Conservation (phyloP, 805 yeast genomes). For the Yueomyces sp. region DNA sequence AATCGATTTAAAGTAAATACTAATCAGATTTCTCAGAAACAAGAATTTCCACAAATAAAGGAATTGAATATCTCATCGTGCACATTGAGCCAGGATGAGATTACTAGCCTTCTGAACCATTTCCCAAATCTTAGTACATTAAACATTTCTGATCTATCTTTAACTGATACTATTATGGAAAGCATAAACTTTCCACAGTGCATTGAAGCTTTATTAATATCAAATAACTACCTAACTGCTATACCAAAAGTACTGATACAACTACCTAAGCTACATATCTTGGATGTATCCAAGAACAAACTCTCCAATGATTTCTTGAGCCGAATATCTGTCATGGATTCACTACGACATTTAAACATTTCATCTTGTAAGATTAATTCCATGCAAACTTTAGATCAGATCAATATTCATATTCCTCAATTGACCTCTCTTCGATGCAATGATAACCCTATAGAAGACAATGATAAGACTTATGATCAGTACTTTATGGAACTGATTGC, state of each 20-base stretch:
- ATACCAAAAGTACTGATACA: constrained; percentile 3
- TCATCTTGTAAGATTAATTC: constrained; percentile 33
- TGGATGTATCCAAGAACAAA: neutral
- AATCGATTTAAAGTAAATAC: constrained; percentile 26
- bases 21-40: neutral
- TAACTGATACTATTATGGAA: constrained; percentile 2
- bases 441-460: constrained; percentile 34
- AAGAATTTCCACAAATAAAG: constrained; percentile 1
- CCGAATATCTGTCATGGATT: too few species aligned
- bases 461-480: constrained; percentile 12
- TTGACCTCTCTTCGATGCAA: constrained; percentile 35
- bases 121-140: constrained; percentile 26
- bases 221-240: constrained; percentile 5
- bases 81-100: constrained; percentile 1
- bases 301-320: neutral
- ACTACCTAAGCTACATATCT: neutral
- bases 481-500: constrained; percentile 31
- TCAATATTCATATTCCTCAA: constrained; percentile 28
- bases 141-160: constrained; percentile 6
- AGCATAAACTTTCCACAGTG: constrained; percentile 3
- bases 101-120: too few species aligned
- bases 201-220: constrained; percentile 7
- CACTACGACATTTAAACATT: constrained; percentile 30
- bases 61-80: constrained; percentile 17
- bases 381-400: constrained; percentile 38